These are phyloP conservation scores for Fusarium nygamai DNA, from an alignment of 2,329 filamentous ascomycete genomes.

Conservation along the genomic window DNA sequence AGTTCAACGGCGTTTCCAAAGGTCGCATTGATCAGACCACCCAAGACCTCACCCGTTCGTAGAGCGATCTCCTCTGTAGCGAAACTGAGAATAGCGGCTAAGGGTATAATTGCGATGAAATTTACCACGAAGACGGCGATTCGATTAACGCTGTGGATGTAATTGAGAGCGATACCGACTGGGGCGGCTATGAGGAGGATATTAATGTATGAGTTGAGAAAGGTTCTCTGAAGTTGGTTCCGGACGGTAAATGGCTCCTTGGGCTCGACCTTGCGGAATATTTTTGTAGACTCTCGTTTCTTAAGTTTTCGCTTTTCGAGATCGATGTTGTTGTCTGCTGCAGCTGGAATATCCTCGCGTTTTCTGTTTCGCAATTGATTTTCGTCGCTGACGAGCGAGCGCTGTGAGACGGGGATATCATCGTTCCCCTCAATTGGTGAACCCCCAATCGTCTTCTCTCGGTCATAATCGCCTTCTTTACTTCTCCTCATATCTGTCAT, in stretches of 20 bases:
- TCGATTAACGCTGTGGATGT: conserved; percentile 62
- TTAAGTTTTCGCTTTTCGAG: conserved; percentile 48
- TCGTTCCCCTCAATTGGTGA: conserved; percentile 31
- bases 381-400: conserved; percentile 31
- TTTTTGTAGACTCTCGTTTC: conserved; percentile 52
- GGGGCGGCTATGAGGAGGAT: conserved; percentile 81
- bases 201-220: conserved; percentile 90
- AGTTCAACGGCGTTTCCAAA: conserved; percentile 94
- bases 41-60: conserved; percentile 83
- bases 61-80: conserved; percentile 91
- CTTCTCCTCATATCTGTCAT: conserved; percentile 31
- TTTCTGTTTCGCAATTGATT: conserved; percentile 47
- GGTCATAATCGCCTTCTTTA: conserved; percentile 19
- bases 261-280: conserved; percentile 59
- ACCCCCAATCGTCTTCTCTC: conserved; percentile 23
- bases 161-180: conserved; percentile 80
- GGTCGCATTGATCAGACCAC: conserved; percentile 87
- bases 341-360: conserved; percentile 34
- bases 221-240: conserved; percentile 76
- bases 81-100: conserved; percentile 87
- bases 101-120: conserved; percentile 90
- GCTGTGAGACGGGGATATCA: conserved; percentile 34
- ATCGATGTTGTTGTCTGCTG: conserved; percentile 17
- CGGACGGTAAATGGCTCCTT: conserved; percentile 66
- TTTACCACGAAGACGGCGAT: conserved; percentile 85